These are phyloP conservation scores for Primulina tabacum DNA, from an alignment of 257 asterid genomes.

Conservation along the genomic window DNA sequence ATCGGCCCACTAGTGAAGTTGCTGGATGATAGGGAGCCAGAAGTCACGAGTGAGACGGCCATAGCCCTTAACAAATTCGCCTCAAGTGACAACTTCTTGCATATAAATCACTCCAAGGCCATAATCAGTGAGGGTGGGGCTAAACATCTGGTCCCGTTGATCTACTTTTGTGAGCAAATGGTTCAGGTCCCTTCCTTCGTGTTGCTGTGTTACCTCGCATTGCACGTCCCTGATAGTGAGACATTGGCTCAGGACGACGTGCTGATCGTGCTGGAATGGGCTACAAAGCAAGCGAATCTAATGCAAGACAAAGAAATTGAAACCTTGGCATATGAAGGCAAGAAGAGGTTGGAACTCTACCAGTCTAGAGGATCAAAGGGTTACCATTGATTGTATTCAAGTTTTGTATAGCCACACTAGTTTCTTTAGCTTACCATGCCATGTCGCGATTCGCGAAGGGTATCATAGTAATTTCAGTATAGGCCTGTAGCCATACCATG, in stretches of 20 bases:
- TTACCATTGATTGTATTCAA: slow-evolving; percentile 31
- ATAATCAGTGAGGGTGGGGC: slow-evolving; percentile 47
- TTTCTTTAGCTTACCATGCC: background rate
- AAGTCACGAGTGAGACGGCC: slow-evolving; percentile 53
- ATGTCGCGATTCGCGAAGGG: background rate
- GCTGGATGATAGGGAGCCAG: slow-evolving; percentile 64
- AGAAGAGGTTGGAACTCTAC: slow-evolving; percentile 62
- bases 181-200: slow-evolving; percentile 59
- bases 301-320: slow-evolving; percentile 49
- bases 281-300: slow-evolving; percentile 43
- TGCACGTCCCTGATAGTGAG: slow-evolving; percentile 70
- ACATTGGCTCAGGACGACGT: slow-evolving; percentile 51
- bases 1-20: slow-evolving; percentile 56
- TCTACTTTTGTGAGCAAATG: slow-evolving; percentile 64
- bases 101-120: slow-evolving; percentile 54
- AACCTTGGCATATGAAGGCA: slow-evolving; percentile 50
- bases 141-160: slow-evolving; percentile 45
- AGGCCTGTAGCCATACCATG: background rate
- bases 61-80: slow-evolving; percentile 60
- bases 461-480: background rate
- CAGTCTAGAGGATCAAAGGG: slow-evolving; percentile 56
- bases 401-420: slow-evolving; percentile 6
- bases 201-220: slow-evolving; percentile 55
- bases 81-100: slow-evolving; percentile 54
- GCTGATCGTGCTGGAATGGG: slow-evolving; percentile 55